These are phyloP conservation scores for Saccharomycopsis sp. DNA, from an alignment of 805 yeast genomes.

Conservation along the genomic window DNA sequence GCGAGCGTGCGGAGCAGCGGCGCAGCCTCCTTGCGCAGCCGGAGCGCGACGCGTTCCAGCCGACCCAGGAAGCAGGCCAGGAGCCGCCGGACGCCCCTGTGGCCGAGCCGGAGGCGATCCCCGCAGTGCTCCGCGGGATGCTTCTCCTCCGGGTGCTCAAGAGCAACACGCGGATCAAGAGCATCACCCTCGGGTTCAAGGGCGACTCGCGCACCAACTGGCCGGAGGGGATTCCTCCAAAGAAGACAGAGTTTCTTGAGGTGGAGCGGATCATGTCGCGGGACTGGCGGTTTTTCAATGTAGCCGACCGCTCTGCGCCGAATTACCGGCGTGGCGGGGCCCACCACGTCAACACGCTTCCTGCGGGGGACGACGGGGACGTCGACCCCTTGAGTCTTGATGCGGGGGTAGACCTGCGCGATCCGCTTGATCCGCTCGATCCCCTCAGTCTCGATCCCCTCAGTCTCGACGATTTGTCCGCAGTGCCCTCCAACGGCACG, in stretches of 20 bases:
- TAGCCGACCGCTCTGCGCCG: conserved; percentile 30
- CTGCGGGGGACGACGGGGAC: conserved; percentile 3
- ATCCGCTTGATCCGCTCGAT: conserved; percentile 9
- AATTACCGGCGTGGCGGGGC: conserved; percentile 34
- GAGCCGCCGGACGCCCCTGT: neutral
- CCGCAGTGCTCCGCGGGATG: conserved; percentile 77
- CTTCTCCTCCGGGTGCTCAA: conserved; percentile 62
- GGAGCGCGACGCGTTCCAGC: neutral
- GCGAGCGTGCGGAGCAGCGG: conserved; percentile 12
- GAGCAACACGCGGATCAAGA: conserved; percentile 57
- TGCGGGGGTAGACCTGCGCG: too few relatives aligned
- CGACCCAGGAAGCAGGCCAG: neutral
- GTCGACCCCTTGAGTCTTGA: conserved; percentile 26
- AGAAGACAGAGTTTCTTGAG: conserved; percentile 60
- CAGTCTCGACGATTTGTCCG: conserved; percentile 1
- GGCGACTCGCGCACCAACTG: conserved; percentile 81
- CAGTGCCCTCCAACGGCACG: neutral
- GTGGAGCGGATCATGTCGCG: conserved; percentile 62
- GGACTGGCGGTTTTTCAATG: conserved; percentile 82
- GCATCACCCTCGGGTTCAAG: conserved; percentile 51
- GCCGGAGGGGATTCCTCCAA: conserved; percentile 98
- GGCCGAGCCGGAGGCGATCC: conserved; percentile 44
- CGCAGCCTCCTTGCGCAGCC: conserved; percentile 4
- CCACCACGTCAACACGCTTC: conserved; percentile 27
- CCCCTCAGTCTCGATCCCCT: neutral